Percentiles rank a stretch among this genome's conserved stretches.
These are phyloP conservation scores for Aeschynomene evenia DNA, from an alignment of 306 rosid genomes.

Conservation along the genomic window DNA sequence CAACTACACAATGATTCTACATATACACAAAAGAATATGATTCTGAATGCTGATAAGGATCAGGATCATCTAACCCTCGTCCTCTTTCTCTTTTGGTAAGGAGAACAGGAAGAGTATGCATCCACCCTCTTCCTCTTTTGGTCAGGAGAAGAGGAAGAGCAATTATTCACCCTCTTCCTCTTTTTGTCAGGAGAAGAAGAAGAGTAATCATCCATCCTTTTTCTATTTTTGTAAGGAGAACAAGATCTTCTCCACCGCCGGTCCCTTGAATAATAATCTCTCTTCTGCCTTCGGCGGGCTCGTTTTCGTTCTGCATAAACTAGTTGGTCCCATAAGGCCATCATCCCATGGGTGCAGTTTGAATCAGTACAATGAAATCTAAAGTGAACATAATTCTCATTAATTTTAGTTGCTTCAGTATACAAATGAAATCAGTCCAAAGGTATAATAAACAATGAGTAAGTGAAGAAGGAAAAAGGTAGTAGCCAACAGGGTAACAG, in stretches of 20 bases:
- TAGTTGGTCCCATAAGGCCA: neutral
- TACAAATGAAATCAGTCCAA: neutral
- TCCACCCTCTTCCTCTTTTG: neutral
- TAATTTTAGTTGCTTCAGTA: neutral
- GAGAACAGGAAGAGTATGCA: too few species aligned
- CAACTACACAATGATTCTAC: neutral
- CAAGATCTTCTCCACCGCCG: conserved; percentile 44
- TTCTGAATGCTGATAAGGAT: neutral
- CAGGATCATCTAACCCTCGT: neutral
- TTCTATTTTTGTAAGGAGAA: neutral
- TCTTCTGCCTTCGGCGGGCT: conserved; percentile 35
- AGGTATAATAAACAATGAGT: neutral
- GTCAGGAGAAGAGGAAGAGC: too few species aligned
- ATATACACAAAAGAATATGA: neutral
- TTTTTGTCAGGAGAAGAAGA: too few species aligned
- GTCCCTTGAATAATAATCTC: conserved; percentile 39
- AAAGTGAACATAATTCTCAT: neutral
- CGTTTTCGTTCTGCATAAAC: conserved; percentile 39
- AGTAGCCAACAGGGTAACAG: too few species aligned
- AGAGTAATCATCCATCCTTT: too few species aligned
- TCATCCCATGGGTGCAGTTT: neutral
- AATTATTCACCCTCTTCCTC: neutral
- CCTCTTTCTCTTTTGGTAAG: too few species aligned
- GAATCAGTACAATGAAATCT: neutral
- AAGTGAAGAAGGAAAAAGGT: too few species aligned